These are phyloP conservation scores for Neltuma alba DNA, from an alignment of 306 rosid genomes.

Conservation along the genomic window DNA sequence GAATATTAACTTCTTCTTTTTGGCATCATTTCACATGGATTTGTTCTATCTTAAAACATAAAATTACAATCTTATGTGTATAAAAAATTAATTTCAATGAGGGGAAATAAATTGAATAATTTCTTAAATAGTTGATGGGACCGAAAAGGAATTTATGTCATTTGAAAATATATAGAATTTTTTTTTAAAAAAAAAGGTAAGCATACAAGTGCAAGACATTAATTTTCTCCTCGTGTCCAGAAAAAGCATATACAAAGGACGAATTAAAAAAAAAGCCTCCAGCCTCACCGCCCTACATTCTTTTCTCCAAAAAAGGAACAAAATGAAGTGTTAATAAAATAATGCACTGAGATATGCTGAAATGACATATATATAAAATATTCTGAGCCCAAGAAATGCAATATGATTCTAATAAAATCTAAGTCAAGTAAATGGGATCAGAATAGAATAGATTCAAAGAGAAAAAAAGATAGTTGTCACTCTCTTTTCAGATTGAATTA, in stretches of 20 bases:
- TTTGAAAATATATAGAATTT: not conserved
- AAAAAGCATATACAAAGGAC: not conserved
- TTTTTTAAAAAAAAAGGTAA: not conserved
- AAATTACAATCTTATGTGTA: too few relatives aligned
- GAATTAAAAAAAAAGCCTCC: not conserved
- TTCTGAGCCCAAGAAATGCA: slow-evolving; percentile 26
- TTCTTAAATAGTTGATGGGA: slow-evolving; percentile 1
- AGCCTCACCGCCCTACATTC: not conserved
- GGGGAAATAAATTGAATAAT: too few relatives aligned
- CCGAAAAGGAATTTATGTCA: not conserved
- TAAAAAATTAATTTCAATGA: too few relatives aligned
- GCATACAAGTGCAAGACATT: not conserved
- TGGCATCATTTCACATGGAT: too few relatives aligned
- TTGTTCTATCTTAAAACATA: too few relatives aligned
- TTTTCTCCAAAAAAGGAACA: slow-evolving; percentile 6
- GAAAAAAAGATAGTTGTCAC: slow-evolving; percentile 8
- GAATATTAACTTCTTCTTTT: too few relatives aligned
- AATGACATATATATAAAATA: slow-evolving; percentile 1
- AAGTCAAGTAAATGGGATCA: slow-evolving; percentile 42
- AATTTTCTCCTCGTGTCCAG: not conserved
- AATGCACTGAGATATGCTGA: slow-evolving; percentile 29
- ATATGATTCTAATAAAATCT: slow-evolving; percentile 27
- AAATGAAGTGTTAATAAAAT: slow-evolving; percentile 15
- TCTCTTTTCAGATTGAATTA: slow-evolving; percentile 28
- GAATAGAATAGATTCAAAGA: slow-evolving; percentile 49